A percentile compares a stretch with the other conserved stretches of the same genome.
Evolutionary conservation across 164 flowering plant species (phyloP).

Genomic region (Hamamelis virginiana): DNA sequence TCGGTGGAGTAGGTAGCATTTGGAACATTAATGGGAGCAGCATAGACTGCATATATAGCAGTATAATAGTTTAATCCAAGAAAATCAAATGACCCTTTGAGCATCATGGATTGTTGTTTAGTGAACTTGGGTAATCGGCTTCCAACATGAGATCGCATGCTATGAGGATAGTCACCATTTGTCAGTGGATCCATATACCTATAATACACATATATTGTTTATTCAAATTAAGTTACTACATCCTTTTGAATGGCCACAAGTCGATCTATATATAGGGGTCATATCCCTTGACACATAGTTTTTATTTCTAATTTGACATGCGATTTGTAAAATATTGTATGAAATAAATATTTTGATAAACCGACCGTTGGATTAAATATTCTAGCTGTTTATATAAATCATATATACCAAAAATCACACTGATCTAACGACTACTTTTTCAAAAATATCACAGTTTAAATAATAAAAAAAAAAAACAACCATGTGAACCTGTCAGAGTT

Average conservation of each 20-base stretch:
- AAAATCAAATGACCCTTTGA: slow-evolving; percentile 44
- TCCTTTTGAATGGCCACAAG: background rate
- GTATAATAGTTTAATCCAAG: slow-evolving; percentile 46
- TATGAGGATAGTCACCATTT: slow-evolving; percentile 37
- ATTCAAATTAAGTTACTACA: no score
- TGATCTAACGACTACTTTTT: no score
- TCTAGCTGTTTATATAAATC: no score
- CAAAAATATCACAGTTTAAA: no score
- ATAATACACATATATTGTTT: background rate
- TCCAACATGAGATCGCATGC: slow-evolving; percentile 24
- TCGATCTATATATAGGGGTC: background rate
- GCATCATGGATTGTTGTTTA: slow-evolving; percentile 29
- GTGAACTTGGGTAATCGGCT: slow-evolving; percentile 44
- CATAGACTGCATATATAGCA: slow-evolving; percentile 25
- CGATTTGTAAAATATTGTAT: no score
- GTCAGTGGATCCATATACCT: slow-evolving; percentile 44
- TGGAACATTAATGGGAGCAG: background rate
- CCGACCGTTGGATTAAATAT: no score
- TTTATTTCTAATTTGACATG: no score
- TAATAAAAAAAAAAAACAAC: no score
- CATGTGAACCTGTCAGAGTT: no score
- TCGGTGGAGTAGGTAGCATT: slow-evolving; percentile 22
- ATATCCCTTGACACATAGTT: no score
- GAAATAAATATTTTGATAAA: background rate
- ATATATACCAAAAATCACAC: no score